Percentiles rank a stretch among this genome's conserved stretches.
Conservation (phyloP, 2,329 filamentous ascomycete genomes). For the Fusarium poae region DNA sequence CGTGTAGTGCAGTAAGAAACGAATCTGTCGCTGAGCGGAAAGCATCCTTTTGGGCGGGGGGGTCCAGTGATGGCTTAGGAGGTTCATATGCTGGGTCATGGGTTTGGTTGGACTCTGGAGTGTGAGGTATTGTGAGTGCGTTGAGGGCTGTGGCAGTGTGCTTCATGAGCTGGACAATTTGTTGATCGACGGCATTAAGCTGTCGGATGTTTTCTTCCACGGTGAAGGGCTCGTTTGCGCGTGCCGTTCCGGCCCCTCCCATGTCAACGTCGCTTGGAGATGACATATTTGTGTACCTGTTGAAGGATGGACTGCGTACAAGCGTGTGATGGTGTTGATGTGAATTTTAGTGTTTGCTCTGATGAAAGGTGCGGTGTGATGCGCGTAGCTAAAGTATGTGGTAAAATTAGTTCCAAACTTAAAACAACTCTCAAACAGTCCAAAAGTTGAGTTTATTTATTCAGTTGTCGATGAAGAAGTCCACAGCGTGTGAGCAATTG, state of each 20-base stretch:
- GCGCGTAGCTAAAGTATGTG: neutral
- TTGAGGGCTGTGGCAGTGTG: slow-evolving; percentile 63
- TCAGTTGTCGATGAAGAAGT: neutral
- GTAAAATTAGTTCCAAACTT: too few species aligned
- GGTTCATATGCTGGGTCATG: slow-evolving; percentile 30
- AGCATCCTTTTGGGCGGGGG: slow-evolving; percentile 65
- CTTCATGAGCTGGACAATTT: slow-evolving; percentile 56
- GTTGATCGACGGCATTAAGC: slow-evolving; percentile 82
- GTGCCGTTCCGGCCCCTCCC: slow-evolving; percentile 45
- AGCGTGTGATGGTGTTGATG: neutral
- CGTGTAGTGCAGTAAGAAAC: slow-evolving; percentile 80
- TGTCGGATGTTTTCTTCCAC: slow-evolving; percentile 84
- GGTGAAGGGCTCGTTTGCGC: slow-evolving; percentile 69
- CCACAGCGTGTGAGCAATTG: neutral
- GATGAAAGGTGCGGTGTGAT: neutral
- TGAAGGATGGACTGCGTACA: neutral
- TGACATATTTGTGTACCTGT: slow-evolving; percentile 47
- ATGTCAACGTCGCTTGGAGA: slow-evolving; percentile 52
- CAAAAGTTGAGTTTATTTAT: neutral
- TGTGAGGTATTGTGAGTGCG: slow-evolving; percentile 56
- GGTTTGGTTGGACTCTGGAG: slow-evolving; percentile 19
- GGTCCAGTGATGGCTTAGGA: slow-evolving; percentile 53
- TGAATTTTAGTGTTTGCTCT: neutral
- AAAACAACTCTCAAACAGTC: neutral
- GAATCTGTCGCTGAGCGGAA: slow-evolving; percentile 72